Conservation (phyloP, 23 red algal genomes). For the Gracilaria vermiculophylla region DNA sequence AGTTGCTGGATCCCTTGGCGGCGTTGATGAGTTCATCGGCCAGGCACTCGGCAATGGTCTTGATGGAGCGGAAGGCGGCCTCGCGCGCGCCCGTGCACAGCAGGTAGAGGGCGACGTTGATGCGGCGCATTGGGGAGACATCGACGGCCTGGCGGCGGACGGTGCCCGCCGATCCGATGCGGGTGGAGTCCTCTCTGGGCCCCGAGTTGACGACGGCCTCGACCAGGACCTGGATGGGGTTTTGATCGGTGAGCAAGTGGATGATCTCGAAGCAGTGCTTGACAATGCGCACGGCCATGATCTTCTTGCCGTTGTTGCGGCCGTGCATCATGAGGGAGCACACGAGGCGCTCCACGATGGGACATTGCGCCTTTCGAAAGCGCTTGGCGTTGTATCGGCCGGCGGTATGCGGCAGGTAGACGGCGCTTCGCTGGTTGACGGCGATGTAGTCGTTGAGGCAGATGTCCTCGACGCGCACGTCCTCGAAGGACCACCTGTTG, state of each 20-base stretch:
- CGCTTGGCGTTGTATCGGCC: constrained; percentile 94
- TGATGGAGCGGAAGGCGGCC: constrained; percentile 95
- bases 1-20: constrained; percentile 96
- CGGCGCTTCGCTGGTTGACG: constrained; percentile 95
- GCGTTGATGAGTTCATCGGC: constrained; percentile 99
- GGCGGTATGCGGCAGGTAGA: constrained; percentile 98
- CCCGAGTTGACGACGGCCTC: constrained; percentile 97
- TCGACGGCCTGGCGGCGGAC: constrained; percentile 99
- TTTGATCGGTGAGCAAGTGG: constrained; percentile 95
- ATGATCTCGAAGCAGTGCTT: constrained; percentile 99
- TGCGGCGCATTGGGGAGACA: constrained; percentile 96
- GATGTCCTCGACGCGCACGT: constrained; percentile 90
- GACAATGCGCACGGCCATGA: constrained; percentile 99
- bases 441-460: constrained; percentile 97
- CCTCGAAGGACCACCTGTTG: constrained; percentile 98
- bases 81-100: constrained; percentile 97
- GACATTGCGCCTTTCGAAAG: constrained; percentile 96
- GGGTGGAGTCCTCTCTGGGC: constrained; percentile 97
- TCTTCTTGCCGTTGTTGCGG: constrained; percentile 99
- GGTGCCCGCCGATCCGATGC: constrained; percentile 97
- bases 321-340: constrained; percentile 99
- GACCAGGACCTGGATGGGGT: constrained; percentile 97
- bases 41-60: constrained; percentile 99
- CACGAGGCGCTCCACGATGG: constrained; percentile 97
- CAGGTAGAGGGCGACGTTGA: constrained; percentile 95